These are phyloP conservation scores for Helotiales sp. DNA, from an alignment of 2,329 filamentous ascomycete genomes.

Conservation along the genomic window DNA sequence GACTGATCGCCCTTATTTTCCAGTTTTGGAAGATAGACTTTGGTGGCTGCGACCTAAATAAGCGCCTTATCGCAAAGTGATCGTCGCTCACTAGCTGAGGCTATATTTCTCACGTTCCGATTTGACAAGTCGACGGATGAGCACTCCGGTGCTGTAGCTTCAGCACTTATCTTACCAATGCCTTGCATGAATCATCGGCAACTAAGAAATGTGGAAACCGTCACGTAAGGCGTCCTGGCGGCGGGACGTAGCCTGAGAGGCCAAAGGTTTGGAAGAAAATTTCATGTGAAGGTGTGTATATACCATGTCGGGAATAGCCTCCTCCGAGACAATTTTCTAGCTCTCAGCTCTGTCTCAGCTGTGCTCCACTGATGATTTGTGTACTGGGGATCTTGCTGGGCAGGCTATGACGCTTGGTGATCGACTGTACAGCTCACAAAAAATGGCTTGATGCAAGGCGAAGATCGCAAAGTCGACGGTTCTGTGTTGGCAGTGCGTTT, in stretches of 20 bases:
- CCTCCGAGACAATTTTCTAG: not conserved
- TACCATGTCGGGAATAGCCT: slow-evolving; percentile 8
- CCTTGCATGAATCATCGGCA: slow-evolving; percentile 5
- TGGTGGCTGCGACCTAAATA: not conserved
- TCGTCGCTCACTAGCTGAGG: not conserved
- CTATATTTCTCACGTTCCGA: not conserved
- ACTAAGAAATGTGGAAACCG: not conserved
- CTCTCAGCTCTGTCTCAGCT: not conserved
- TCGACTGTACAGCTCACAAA: not conserved
- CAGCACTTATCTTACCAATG: not conserved
- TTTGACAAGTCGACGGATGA: slow-evolving; percentile 1
- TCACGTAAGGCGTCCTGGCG: not conserved
- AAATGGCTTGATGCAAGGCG: not conserved
- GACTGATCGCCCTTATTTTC: not conserved
- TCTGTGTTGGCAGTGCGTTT: too few relatives aligned
- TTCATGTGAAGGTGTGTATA: not conserved
- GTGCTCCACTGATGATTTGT: too few relatives aligned
- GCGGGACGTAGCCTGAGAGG: not conserved
- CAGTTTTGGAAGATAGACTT: not conserved
- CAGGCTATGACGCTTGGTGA: not conserved
- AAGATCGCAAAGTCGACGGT: not conserved
- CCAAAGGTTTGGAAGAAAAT: not conserved
- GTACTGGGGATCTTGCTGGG: not conserved
- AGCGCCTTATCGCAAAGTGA: not conserved
- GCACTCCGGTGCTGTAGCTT: not conserved